Conservation (phyloP, 164 flowering plant species). For the Brasenia schreberi region DNA sequence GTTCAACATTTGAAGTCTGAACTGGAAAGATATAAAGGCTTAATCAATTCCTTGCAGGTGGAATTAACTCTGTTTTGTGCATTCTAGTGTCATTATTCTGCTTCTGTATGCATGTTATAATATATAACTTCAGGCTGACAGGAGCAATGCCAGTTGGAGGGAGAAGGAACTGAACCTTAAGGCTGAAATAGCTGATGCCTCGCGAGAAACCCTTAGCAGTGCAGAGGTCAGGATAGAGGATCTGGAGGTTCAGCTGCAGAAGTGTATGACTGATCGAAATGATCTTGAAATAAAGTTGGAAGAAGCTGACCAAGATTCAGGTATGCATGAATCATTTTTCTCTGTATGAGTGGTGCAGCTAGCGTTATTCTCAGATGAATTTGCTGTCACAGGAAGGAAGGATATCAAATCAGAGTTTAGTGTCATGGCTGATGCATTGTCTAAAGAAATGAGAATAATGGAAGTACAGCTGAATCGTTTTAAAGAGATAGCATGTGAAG, state of each 20-base stretch:
- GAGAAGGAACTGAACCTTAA: conserved; percentile 66
- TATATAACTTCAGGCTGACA: conserved; percentile 50
- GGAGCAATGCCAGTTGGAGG: conserved; percentile 50
- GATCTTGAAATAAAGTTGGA: conserved; percentile 75
- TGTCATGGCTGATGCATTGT: conserved; percentile 82
- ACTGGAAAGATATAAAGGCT: conserved; percentile 45
- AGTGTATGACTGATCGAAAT: conserved; percentile 51
- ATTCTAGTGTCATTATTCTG: not conserved
- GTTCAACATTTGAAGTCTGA: conserved; percentile 75
- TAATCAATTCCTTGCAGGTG: conserved; percentile 73
- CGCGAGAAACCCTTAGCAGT: conserved; percentile 21
- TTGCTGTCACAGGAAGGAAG: conserved; percentile 48
- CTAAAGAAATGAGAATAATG: conserved; percentile 91
- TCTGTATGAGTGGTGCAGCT: conserved; percentile 1
- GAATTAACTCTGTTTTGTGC: not conserved
- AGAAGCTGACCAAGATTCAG: conserved; percentile 86
- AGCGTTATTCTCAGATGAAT: not conserved
- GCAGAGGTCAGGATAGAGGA: conserved; percentile 50
- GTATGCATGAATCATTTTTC: conserved; percentile 17
- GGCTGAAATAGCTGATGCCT: conserved; percentile 46
- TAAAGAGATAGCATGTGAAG: conserved; percentile 70
- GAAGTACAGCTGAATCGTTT: conserved; percentile 78
- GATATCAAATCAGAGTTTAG: conserved; percentile 80
- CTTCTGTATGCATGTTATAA: not conserved
- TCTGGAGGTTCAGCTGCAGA: conserved; percentile 56